Evolutionary conservation across 371 early-diverging fungal species (phyloP), one percentile per base, ranked within the genome.

Genomic region (Catenaria anguillulae): DNA sequence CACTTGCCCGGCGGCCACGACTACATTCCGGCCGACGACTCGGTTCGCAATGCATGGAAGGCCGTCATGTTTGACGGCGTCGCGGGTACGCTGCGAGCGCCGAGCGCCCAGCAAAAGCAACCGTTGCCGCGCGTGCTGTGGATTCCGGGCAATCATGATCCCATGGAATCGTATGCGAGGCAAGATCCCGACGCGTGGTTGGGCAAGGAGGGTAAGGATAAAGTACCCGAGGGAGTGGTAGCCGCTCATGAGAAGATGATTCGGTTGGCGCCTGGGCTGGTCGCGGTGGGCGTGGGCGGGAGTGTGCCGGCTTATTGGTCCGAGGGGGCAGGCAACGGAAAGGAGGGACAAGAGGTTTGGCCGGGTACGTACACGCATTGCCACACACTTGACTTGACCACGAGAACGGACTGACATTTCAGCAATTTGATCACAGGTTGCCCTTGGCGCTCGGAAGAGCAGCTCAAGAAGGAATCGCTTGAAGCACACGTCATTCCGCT

Each of bases 101-200:
- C 40, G 10, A 17, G 5, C 10, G 40, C 10, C 40, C 10, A 40
- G 40, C 40, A 40, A 5, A 40, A 17, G 40, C 21, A 31, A 4
- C 2, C 31, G 4, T 4, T 17, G 15, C 21, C 31, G 4, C 52
- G 29, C 3, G 58, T 58, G 2, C 26, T 58, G 36, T 58, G 42
- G 40, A 35, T 58, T 1, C 58, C 58, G 24, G 58, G 58, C 29
- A 58, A 58, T 31, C 58, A 58, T 23, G 58, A 58, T 36, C 58
- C 58, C 36, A 58, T 33, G 13, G 58, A 58, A 31, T 33, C 43
- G 35, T 58, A 29, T 29, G 52, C 24, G 2, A 15, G 29, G 15
- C 13, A 24, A 17, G 52, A 23, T 0, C 48, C 48, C 33, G 12
- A 43, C 45, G 45, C 45, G 45, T 43, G 45, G 45, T 43, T 43